Conservation (phyloP, 2,329 filamentous ascomycete species). For the Hypocreales sp. region DNA sequence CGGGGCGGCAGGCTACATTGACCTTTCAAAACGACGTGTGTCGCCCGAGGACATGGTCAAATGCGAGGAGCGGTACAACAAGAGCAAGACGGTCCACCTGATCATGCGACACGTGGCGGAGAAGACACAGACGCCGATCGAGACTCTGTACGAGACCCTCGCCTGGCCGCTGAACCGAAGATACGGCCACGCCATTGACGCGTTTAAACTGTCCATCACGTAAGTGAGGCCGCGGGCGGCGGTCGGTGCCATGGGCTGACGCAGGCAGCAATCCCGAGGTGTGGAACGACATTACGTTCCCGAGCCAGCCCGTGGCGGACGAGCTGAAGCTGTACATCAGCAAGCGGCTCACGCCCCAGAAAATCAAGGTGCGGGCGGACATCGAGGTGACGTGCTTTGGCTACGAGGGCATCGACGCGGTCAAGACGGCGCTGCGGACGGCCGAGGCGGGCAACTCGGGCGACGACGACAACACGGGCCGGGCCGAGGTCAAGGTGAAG, state of each 20-base stretch:
- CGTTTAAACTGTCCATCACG: constrained; percentile 99
- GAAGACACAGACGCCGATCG: constrained; percentile 89
- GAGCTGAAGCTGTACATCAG: constrained; percentile 91
- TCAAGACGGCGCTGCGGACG: constrained; percentile 81
- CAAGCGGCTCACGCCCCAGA: constrained; percentile 92
- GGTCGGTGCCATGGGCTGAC: too few species aligned
- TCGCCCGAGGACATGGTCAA: constrained; percentile 95
- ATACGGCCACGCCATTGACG: constrained; percentile 91
- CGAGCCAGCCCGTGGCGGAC: constrained; percentile 68
- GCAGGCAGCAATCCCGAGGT: constrained; percentile 71
- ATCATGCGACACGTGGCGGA: constrained; percentile 98
- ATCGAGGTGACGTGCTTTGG: constrained; percentile 92
- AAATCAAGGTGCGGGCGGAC: constrained; percentile 97
- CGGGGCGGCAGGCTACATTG: constrained; percentile 56
- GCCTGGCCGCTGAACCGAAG: constrained; percentile 97
- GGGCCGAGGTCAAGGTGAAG: constrained; percentile 94
- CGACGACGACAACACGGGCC: constrained; percentile 17
- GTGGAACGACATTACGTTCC: constrained; percentile 86
- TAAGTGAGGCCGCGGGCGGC: too few species aligned
- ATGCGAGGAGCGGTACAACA: constrained; percentile 99
- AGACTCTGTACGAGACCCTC: constrained; percentile 85
- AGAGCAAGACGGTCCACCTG: constrained; percentile 98
- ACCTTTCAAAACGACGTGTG: constrained; percentile 95
- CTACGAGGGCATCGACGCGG: constrained; percentile 96
- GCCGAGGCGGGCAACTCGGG: constrained; percentile 87